A percentile compares a stretch with the other conserved stretches of the same genome.
phyloP scores from a whole-genome alignment of 2,329 filamentous ascomycete genomes.

The Calonectria hongkongensis region DNA sequence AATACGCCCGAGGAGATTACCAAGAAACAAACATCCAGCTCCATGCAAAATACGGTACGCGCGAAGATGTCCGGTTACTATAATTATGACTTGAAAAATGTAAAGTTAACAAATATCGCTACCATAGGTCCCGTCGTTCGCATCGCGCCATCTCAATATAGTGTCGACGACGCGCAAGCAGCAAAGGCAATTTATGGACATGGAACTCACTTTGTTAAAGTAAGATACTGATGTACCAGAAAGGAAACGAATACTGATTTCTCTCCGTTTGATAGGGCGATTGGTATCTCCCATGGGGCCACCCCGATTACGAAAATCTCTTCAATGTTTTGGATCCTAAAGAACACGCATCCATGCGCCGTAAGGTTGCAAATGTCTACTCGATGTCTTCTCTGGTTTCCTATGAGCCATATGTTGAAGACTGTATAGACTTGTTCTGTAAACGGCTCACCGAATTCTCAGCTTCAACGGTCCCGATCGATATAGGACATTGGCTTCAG shows the following conservation, averaged over 20 bases:
- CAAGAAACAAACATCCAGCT: background rate
- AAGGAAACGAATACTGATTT: background rate
- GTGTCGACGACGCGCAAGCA: background rate
- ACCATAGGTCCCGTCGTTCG: background rate
- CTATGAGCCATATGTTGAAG: slow-evolving; percentile 12
- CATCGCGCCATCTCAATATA: slow-evolving; percentile 7
- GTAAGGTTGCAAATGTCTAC: slow-evolving; percentile 5
- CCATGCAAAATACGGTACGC: background rate
- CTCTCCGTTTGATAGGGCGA: background rate
- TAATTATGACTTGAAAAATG: background rate
- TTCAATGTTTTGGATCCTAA: slow-evolving; percentile 4
- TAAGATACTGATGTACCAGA: background rate
- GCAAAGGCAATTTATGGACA: slow-evolving; percentile 3
- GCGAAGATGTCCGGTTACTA: no score
- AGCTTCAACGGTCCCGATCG: background rate
- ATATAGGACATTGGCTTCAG: slow-evolving; percentile 12
- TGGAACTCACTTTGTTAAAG: slow-evolving; percentile 10
- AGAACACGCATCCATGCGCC: slow-evolving; percentile 3
- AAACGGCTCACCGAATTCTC: slow-evolving; percentile 3
- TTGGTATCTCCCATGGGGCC: slow-evolving; percentile 8
- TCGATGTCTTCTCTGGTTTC: slow-evolving; percentile 7
- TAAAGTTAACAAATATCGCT: background rate
- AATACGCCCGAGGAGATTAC: slow-evolving; percentile 6
- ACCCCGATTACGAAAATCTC: background rate
- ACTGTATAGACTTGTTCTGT: background rate